Base-by-base conservation (phyloP, 2,329 filamentous ascomycete genomes). In the Helotiales sp. region DNA sequence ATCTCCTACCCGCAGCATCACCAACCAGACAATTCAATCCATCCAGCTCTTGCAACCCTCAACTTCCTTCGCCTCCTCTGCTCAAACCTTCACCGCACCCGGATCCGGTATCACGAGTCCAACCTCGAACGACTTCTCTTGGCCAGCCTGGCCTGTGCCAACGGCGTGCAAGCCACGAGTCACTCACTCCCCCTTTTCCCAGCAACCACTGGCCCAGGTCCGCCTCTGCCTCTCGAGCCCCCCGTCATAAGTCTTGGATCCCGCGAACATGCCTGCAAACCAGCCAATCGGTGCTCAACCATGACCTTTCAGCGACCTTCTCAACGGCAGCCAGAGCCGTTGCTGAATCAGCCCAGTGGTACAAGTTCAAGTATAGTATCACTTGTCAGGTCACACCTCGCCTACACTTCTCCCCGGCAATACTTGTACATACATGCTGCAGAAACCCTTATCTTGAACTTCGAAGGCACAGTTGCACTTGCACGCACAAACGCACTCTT, bases 151-250 rank as follows among this genome's bases (percentile, higher is more conserved):
- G 30, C n/a, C 52, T 55, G 60, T 66, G 57, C n/a, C 22, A 52
- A 43, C 49, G 37, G 63, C 68, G 63, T 68, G 65, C 50, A 64
- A 55, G 63, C 69, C 68, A 70, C 66, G 68, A 68, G 66, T 63
- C 66, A 55, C 26, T 63, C 66, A 55, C 26, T 57, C 52, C 34
- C 55, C 55, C 55, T 45, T 50, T 65, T 54, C 30, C 24, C 20
- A 32, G 20, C 26, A 47, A 59, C 55, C 32, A 59, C 37, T 45
- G 37, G 60, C 58, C 32, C 26, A 34, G 17, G 13, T 28, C 49
- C 49, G 17, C 30, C 24, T 30, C n/a, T 17, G 52, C 52, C 52
- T 55, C 65, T 66, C 63, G 47, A 55, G 60, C 65, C 65, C 65
- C 55, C 64, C 63, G 50, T 69, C 66, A 63, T 63, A 28, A 63